Percentiles rank a stretch among this genome's conserved stretches.
Conservation (phyloP, 495 filamentous ascomycete genomes). For the Daldinia bambusicola region DNA sequence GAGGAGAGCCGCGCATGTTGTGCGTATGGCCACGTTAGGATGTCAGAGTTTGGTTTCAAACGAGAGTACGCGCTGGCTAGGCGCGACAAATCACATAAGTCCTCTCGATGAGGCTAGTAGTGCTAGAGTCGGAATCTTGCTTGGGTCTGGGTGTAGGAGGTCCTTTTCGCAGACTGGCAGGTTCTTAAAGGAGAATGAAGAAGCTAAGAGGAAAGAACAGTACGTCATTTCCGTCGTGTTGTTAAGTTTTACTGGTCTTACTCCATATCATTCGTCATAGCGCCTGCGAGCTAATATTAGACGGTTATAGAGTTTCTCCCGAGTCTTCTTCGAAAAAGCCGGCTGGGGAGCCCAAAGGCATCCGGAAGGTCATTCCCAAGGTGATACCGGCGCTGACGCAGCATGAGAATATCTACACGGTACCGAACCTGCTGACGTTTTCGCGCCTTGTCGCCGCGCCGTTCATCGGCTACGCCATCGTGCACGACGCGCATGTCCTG, state of each 20-base stretch:
- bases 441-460: conserved; percentile 86
- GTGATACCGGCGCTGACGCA: conserved; percentile 63
- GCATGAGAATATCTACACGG: conserved; percentile 94
- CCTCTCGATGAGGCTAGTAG: neutral
- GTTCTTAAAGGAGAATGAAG: conserved; percentile 10
- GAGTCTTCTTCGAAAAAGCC: neutral
- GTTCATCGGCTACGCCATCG: conserved; percentile 86
- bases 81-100: too few relatives aligned
- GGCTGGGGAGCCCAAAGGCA: conserved; percentile 26
- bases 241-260: neutral
- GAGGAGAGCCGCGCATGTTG: conserved; percentile 7
- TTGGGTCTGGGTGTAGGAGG: conserved; percentile 3
- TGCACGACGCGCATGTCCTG: conserved; percentile 79
- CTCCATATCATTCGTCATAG: neutral
- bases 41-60: neutral
- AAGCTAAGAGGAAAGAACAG: conserved; percentile 28
- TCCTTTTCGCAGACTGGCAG: conserved; percentile 16
- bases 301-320: conserved; percentile 13
- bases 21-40: neutral
- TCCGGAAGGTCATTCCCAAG: conserved; percentile 48
- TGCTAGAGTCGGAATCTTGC: neutral
- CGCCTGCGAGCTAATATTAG: conserved; percentile 8
- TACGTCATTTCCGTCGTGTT: conserved; percentile 22
- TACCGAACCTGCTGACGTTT: conserved; percentile 92
- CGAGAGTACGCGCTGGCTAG: neutral